Percentiles rank a stretch among this genome's conserved stretches.
Conservation (phyloP, 2,329 filamentous ascomycete genomes). For the Grosmannia clavigera region DNA sequence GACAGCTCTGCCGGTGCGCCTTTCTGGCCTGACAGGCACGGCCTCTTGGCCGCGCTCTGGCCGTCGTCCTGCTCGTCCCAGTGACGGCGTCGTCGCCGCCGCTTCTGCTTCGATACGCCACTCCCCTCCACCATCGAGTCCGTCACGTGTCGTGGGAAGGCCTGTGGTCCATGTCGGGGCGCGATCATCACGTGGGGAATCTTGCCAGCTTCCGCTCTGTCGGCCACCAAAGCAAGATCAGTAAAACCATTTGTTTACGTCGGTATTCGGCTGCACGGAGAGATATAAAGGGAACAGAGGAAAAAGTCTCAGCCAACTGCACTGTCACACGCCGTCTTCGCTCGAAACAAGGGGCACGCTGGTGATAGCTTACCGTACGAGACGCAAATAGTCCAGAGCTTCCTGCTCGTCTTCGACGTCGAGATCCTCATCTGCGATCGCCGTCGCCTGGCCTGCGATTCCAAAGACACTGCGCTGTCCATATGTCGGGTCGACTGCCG, state of each 20-base stretch:
- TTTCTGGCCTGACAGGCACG: conserved; percentile 1
- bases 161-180: conserved; percentile 39
- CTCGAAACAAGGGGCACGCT: conserved; percentile 1
- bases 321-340: neutral
- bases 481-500: conserved; percentile 48
- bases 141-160: conserved; percentile 4
- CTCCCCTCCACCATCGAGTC: neutral
- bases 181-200: conserved; percentile 63
- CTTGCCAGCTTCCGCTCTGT: conserved; percentile 60
- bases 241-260: neutral
- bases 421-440: conserved; percentile 39
- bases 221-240: neutral
- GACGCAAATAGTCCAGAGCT: conserved; percentile 56
- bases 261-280: too few relatives aligned
- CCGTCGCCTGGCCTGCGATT: conserved; percentile 37
- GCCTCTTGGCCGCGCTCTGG: conserved; percentile 2
- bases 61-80: conserved; percentile 13
- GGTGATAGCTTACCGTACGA: conserved; percentile 50
- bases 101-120: conserved; percentile 27
- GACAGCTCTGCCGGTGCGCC: conserved; percentile 13
- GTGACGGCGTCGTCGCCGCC: conserved; percentile 7
- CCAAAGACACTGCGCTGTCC: conserved; percentile 64
- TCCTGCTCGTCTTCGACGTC: conserved; percentile 57
- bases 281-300: conserved; percentile 12
- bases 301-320: conserved; percentile 14